Percentiles rank a stretch among this genome's conserved stretches.
phyloP scores from a whole-genome alignment of 495 filamentous ascomycete genomes.

The Penicillium alfredii region DNA sequence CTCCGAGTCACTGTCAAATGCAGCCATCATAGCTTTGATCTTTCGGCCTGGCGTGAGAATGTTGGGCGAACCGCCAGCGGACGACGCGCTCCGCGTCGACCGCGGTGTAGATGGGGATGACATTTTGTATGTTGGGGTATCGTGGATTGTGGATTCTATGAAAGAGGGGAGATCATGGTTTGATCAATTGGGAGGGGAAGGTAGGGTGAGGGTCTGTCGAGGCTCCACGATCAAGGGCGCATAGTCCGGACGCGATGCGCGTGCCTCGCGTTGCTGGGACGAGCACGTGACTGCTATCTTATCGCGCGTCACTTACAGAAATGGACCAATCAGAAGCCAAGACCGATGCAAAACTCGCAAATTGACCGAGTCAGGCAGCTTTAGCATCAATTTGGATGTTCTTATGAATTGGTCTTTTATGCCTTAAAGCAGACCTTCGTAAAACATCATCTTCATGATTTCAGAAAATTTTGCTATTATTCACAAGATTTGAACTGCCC shows the following conservation, averaged over 20 bases:
- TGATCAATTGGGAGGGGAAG: constrained; percentile 1
- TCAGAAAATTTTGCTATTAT: no score
- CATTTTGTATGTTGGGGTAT: constrained; percentile 20
- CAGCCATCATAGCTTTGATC: constrained; percentile 61
- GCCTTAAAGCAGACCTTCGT: no score
- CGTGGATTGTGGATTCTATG: neutral
- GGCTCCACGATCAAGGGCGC: constrained; percentile 16
- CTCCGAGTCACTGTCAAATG: constrained; percentile 54
- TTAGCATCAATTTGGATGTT: neutral
- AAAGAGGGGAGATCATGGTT: constrained; percentile 6
- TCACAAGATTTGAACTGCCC: no score
- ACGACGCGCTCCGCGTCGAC: constrained; percentile 37
- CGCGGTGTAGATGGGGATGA: constrained; percentile 39
- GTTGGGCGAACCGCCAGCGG: constrained; percentile 25
- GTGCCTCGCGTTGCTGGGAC: constrained; percentile 24
- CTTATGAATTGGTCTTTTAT: no score
- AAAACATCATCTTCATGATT: no score
- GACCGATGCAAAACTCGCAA: no score
- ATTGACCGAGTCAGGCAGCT: no score
- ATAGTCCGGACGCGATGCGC: constrained; percentile 25
- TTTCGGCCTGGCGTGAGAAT: constrained; percentile 64
- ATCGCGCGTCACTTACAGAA: constrained; percentile 4
- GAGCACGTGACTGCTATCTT: constrained; percentile 20
- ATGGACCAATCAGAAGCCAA: neutral
- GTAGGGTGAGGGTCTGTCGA: constrained; percentile 1